phyloP scores from a whole-genome alignment of 495 filamentous ascomycete genomes.

The Annulohypoxylon stygium region DNA sequence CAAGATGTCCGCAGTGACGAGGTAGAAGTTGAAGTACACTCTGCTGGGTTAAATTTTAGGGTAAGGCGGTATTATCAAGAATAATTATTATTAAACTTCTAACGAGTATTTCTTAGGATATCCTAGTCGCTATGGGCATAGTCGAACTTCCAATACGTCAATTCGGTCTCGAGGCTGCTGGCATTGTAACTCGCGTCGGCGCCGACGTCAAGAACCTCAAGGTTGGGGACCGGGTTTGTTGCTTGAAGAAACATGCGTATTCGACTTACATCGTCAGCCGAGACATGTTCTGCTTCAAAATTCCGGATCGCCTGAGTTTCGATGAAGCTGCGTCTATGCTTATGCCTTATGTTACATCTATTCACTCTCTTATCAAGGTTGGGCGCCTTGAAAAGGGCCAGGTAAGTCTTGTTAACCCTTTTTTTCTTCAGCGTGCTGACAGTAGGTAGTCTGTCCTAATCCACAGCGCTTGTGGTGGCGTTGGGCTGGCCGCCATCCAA shows the following conservation, averaged over 20 bases:
- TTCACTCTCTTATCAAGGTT: constrained; percentile 56
- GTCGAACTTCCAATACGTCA: constrained; percentile 34
- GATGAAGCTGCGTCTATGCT: constrained; percentile 63
- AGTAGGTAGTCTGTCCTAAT: constrained; percentile 63
- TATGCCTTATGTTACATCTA: constrained; percentile 62
- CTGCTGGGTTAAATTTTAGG: constrained; percentile 59
- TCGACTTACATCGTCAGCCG: constrained; percentile 45
- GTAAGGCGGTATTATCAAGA: constrained; percentile 37
- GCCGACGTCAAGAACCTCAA: constrained; percentile 51
- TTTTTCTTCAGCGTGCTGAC: constrained; percentile 52
- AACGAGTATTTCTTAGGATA: constrained; percentile 52
- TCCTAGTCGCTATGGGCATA: constrained; percentile 54
- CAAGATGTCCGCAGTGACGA: constrained; percentile 42
- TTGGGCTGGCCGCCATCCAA: constrained; percentile 70
- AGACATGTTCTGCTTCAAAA: constrained; percentile 42
- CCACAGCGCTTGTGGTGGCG: constrained; percentile 67
- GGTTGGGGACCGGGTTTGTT: constrained; percentile 59
- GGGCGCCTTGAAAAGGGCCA: constrained; percentile 53
- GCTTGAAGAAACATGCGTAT: constrained; percentile 46
- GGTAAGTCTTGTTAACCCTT: too few species aligned
- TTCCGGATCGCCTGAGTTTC: constrained; percentile 59
- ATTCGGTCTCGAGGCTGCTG: constrained; percentile 56
- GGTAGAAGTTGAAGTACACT: constrained; percentile 56
- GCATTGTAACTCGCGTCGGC: constrained; percentile 58
- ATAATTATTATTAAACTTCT: background rate